Evolutionary conservation across 495 filamentous ascomycete species (phyloP).

Genomic region (Penicillium verhagenii): DNA sequence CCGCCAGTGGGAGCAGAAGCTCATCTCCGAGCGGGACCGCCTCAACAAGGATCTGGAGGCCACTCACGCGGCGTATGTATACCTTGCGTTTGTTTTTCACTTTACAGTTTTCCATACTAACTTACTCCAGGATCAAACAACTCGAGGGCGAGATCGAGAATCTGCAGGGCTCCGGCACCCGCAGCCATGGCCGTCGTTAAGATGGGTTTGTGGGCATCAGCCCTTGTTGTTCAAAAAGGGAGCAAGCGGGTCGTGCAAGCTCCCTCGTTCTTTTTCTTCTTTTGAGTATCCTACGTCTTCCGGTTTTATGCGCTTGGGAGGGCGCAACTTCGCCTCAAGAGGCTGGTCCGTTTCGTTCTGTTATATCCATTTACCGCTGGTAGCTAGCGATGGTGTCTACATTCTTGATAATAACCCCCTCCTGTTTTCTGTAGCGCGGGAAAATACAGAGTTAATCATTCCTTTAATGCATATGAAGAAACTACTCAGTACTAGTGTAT

Average conservation of each 20-base stretch:
- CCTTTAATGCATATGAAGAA: not conserved
- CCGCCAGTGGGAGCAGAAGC: conserved; percentile 99
- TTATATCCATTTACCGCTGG: conserved; percentile 44
- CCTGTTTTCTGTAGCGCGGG: conserved; percentile 41
- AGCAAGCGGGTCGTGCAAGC: conserved; percentile 28
- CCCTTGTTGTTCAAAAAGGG: conserved; percentile 35
- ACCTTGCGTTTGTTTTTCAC: not conserved
- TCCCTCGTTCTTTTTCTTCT: conserved; percentile 38
- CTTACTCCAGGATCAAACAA: conserved; percentile 72
- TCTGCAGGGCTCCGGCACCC: conserved; percentile 87
- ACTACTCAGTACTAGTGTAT: no score
- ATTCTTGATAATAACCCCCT: conserved; percentile 51
- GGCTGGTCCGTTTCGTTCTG: conserved; percentile 34
- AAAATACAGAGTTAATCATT: conserved; percentile 32
- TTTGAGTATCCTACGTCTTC: conserved; percentile 42
- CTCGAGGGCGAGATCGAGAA: conserved; percentile 89
- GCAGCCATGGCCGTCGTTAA: conserved; percentile 96
- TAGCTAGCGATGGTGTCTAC: conserved; percentile 52
- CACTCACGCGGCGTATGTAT: conserved; percentile 82
- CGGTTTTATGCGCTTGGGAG: conserved; percentile 26
- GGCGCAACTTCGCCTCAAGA: conserved; percentile 27
- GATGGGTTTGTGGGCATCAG: conserved; percentile 19
- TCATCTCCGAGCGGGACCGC: conserved; percentile 95
- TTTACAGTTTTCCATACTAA: conserved; percentile 25
- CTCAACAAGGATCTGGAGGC: conserved; percentile 99